phyloP scores from a whole-genome alignment of 331 rosid species.

The Phaseolus coccineus region DNA sequence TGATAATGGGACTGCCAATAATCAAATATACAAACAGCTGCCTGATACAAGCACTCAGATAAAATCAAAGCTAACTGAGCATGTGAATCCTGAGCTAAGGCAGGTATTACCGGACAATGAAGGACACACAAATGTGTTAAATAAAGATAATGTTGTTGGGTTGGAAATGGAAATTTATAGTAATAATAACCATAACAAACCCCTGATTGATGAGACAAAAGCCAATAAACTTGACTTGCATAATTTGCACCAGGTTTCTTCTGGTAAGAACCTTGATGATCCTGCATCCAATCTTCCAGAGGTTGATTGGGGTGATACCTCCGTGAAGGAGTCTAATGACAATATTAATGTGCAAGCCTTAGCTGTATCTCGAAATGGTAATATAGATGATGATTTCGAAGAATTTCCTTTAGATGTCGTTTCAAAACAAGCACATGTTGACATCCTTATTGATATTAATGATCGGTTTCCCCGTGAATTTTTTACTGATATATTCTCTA shows the following conservation, averaged over 20 bases:
- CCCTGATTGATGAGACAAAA: conserved; percentile 43
- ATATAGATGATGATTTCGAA: conserved; percentile 52
- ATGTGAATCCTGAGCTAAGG: conserved; percentile 53
- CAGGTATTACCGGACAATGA: conserved; percentile 46
- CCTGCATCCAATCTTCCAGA: conserved; percentile 57
- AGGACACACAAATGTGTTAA: conserved; percentile 48
- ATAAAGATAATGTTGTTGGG: conserved; percentile 51
- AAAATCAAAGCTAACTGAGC: conserved; percentile 59
- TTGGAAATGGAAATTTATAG: conserved; percentile 41
- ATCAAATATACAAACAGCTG: conserved; percentile 56
- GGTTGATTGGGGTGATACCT: conserved; percentile 55
- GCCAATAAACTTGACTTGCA: conserved; percentile 45
- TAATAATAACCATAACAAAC: conserved; percentile 44
- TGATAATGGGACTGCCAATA: conserved; percentile 57
- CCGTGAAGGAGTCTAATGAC: conserved; percentile 43
- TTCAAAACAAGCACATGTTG: conserved; percentile 63
- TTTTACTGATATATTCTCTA: conserved; percentile 78
- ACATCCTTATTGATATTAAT: conserved; percentile 77
- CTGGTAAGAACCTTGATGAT: conserved; percentile 57
- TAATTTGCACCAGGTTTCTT: conserved; percentile 33
- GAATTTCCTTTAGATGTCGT: conserved; percentile 46
- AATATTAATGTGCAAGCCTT: conserved; percentile 41
- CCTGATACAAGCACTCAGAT: conserved; percentile 56
- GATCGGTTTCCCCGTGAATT: conserved; percentile 86
- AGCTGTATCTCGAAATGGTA: conserved; percentile 51